A percentile compares a stretch with the other conserved stretches of the same genome.
Conservation (phyloP, 805 yeast genomes). For the Peterozyma xylosa region DNA sequence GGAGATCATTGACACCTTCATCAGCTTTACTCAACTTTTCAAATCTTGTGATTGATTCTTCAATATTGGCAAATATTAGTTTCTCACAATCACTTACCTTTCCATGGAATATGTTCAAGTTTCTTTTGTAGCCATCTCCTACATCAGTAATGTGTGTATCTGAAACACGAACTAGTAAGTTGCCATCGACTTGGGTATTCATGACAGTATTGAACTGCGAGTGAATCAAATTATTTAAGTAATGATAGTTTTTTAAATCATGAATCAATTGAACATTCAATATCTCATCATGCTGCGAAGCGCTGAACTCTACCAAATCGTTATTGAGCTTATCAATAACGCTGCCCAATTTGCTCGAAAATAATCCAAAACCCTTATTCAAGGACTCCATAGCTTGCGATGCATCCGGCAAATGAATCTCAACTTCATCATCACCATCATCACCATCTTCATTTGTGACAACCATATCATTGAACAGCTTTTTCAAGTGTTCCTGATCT, state of each 20-base stretch:
- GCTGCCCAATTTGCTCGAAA: constrained; percentile 23
- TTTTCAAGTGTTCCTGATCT: constrained; percentile 21
- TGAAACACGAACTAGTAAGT: constrained; percentile 52
- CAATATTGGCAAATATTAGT: constrained; percentile 80
- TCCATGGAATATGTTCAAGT: constrained; percentile 69
- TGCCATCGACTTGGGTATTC: constrained; percentile 69
- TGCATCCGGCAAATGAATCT: constrained; percentile 22
- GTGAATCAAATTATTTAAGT: constrained; percentile 39
- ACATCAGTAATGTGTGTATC: constrained; percentile 35
- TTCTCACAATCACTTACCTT: constrained; percentile 80
- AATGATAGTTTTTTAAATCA: constrained; percentile 50
- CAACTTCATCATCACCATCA: constrained; percentile 22
- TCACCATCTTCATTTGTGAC: constrained; percentile 29
- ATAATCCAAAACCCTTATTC: constrained; percentile 21
- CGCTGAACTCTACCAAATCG: constrained; percentile 14
- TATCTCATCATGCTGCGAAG: constrained; percentile 37
- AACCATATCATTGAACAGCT: constrained; percentile 32
- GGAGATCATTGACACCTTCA: constrained; percentile 4
- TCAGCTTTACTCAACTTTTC: constrained; percentile 12
- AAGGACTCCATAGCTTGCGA: constrained; percentile 28
- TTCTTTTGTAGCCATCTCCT: constrained; percentile 22
- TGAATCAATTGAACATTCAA: constrained; percentile 59
- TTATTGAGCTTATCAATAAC: constrained; percentile 31
- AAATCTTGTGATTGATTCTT: constrained; percentile 51
- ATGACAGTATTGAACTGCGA: constrained; percentile 54